Conservation (phyloP, 208 protist species). For the Wallacemonas sp. region DNA sequence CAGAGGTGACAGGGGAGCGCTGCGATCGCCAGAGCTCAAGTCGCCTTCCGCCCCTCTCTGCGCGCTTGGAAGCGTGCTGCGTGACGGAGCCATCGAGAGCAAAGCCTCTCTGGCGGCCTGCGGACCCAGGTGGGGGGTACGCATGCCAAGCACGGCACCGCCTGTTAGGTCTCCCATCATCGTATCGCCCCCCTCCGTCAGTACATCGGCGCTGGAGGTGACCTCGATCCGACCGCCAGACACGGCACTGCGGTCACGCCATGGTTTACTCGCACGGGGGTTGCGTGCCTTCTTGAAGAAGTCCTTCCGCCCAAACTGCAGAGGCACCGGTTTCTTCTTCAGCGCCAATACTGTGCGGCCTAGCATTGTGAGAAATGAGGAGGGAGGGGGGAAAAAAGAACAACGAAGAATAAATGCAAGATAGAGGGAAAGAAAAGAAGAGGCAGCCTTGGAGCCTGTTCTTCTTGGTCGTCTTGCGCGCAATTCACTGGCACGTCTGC, state of each 20-base stretch:
- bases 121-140: slow-evolving; percentile 31
- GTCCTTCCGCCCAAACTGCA: slow-evolving; percentile 68
- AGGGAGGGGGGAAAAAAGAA: neutral
- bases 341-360: slow-evolving; percentile 16
- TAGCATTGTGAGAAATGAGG: slow-evolving; percentile 30
- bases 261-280: slow-evolving; percentile 82
- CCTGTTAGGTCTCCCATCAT: slow-evolving; percentile 48
- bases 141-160: slow-evolving; percentile 58
- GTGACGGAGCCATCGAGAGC: neutral
- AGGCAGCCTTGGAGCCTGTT: no score
- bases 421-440: no score
- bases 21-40: no score
- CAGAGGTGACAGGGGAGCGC: no score
- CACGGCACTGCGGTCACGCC: slow-evolving; percentile 52
- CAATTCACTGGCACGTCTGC: no score
- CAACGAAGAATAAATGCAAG: no score
- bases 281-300: slow-evolving; percentile 75
- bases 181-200: slow-evolving; percentile 26
- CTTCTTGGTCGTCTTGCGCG: no score
- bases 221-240: slow-evolving; percentile 69
- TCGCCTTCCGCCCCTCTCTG: no score
- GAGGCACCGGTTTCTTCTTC: slow-evolving; percentile 43
- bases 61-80: no score
- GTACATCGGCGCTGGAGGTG: slow-evolving; percentile 43
- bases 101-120: slow-evolving; percentile 11